Evolutionary conservation across 2,329 filamentous ascomycete species (phyloP), one percentile per base, ranked within the genome.

Genomic region (Curvularia verruculosa): DNA sequence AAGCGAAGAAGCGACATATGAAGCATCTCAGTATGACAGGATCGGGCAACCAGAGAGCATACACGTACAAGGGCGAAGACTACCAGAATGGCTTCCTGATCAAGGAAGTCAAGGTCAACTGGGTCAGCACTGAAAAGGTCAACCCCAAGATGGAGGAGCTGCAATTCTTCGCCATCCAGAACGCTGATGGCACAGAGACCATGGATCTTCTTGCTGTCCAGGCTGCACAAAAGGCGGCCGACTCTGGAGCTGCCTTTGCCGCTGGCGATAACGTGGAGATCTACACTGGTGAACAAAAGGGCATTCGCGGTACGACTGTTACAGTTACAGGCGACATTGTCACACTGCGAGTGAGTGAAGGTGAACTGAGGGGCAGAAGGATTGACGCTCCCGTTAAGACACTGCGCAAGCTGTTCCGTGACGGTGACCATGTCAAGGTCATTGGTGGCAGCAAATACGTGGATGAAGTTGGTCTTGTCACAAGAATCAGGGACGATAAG

Each of bases 341-440:
- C 50, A 94, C 92, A 5, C 85, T 99, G 70, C 83, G 86, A 57
- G 92, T 98, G 15, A 89, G 87, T 1, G 89, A 96, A 70, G 95
- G 95, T 45, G 89, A 90, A 39, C 82, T 98, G 26, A 82, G 81
- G 49, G 94, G 93, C 9, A 90, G 96, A 74, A 87, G 85, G 5
- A 95, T 99, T 44, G 94, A 98, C 74, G 93, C 96, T 10, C 95
- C 95, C 1, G 89, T 92, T 61, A 96, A 95, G 78, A 91, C 91
- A 43, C 83, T 99, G 24, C 90, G 95, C 56, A 99, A 99, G 79
- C 86, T 91, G 28, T 99, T 99, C 84, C 87, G 85, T 64, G 85
- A 93, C 60, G 95, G 95, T 82, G 95, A 99, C 71, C 95, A 99
- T 73, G 95, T 99, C 81, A 98, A 98, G 81, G 95, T 99, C 66